Evolutionary conservation across 2,329 filamentous ascomycete genomes (phyloP).

Genomic region (Nectriaceae sp.): DNA sequence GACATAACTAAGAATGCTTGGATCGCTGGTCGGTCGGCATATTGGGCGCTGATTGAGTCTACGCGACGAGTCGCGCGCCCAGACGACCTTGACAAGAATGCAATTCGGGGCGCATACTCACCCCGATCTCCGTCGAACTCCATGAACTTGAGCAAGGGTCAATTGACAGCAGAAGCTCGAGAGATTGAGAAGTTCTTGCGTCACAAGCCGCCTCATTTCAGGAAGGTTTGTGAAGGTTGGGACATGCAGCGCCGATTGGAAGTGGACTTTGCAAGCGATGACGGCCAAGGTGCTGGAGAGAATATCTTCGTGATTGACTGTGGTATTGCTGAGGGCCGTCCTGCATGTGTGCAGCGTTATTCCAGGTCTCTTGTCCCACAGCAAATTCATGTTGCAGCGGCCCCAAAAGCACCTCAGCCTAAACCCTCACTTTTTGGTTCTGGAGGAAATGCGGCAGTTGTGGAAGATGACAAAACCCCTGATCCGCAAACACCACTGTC

Average conservation of each 20-base stretch:
- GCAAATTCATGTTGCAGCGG: constrained; percentile 2
- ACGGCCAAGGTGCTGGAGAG: constrained; percentile 76
- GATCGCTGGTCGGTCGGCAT: constrained; percentile 75
- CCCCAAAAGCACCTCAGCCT: constrained; percentile 5
- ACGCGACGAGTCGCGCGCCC: constrained; percentile 72
- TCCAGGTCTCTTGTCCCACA: constrained; percentile 34
- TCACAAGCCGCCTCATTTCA: constrained; percentile 76
- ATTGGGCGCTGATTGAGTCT: constrained; percentile 79
- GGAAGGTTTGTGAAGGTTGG: constrained; percentile 79
- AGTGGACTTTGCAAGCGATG: constrained; percentile 85
- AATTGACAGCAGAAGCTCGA: constrained; percentile 73
- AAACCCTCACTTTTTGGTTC: constrained; percentile 34
- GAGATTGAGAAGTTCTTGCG: constrained; percentile 78
- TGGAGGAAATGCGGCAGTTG: constrained; percentile 2
- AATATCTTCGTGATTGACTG: constrained; percentile 72
- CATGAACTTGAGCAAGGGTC: constrained; percentile 69
- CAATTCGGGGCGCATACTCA: constrained; percentile 73
- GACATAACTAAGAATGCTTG: constrained; percentile 71
- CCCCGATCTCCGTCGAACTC: constrained; percentile 75
- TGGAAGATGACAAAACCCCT: constrained; percentile 9
- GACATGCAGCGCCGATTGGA: constrained; percentile 86
- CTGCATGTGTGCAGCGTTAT: constrained; percentile 46
- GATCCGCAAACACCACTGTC: constrained; percentile 24
- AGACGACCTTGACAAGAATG: constrained; percentile 71
- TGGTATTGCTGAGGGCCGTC: constrained; percentile 62